Percentiles rank a stretch among this genome's conserved stretches.
phyloP scores from a whole-genome alignment of 208 protist genomes.

The Histomonas meleagridis region DNA sequence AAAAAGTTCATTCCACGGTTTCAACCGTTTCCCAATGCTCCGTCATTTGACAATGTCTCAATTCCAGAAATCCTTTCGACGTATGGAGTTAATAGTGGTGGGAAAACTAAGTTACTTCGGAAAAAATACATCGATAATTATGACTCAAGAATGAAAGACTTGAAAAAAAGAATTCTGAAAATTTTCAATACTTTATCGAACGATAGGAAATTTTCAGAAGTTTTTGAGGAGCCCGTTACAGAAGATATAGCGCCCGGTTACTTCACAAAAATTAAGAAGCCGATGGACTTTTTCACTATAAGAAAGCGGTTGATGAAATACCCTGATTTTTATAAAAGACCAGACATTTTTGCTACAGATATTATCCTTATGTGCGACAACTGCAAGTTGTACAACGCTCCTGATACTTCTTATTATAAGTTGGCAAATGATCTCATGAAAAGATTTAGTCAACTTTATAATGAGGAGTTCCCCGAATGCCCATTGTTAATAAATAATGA shows the following conservation, averaged over 20 bases:
- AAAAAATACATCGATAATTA: neutral
- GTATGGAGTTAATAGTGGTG: neutral
- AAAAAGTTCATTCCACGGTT: neutral
- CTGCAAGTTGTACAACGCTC: neutral
- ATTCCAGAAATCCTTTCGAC: neutral
- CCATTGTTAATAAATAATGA: too few relatives aligned
- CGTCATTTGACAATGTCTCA: neutral
- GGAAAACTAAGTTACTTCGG: neutral
- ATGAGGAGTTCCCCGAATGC: neutral
- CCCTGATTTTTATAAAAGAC: constrained; percentile 5
- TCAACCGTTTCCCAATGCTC: neutral
- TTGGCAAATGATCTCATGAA: neutral
- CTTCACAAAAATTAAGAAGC: neutral
- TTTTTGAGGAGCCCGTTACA: neutral
- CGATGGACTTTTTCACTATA: constrained; percentile 14
- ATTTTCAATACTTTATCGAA: neutral
- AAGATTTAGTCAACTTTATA: neutral
- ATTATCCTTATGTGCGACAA: neutral
- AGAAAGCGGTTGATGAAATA: neutral
- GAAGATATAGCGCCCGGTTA: constrained; percentile 21
- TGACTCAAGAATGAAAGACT: neutral
- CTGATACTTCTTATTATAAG: neutral
- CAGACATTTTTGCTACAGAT: neutral
- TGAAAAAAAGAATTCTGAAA: neutral
- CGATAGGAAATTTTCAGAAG: neutral